A percentile compares a stretch with the other conserved stretches of the same genome.
phyloP scores from a whole-genome alignment of 768 basidiomycete genomes.

The Pleurotus sapidus region DNA sequence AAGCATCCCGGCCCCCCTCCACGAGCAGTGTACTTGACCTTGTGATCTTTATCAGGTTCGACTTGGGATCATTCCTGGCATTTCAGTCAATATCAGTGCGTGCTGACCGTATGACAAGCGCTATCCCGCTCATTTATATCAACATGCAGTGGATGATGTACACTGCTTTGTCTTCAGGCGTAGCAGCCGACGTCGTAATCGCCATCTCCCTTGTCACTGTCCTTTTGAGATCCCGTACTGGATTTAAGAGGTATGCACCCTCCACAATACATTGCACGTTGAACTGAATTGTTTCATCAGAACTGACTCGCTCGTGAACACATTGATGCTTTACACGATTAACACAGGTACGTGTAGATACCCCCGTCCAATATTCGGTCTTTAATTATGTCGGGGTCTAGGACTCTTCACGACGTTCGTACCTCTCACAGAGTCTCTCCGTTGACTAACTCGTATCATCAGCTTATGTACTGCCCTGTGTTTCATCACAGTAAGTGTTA shows the following conservation, averaged over 20 bases:
- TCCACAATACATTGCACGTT: background rate
- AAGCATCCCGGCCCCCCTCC: constrained; percentile 1
- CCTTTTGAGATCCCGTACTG: constrained; percentile 34
- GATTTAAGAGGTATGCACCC: constrained; percentile 26
- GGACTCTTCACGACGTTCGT: constrained; percentile 15
- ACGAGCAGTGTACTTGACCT: too few species aligned
- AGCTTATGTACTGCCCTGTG: constrained; percentile 15
- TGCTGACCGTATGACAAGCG: background rate
- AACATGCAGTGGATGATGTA: constrained; percentile 26
- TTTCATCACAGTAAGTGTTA: constrained; percentile 26
- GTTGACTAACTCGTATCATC: background rate
- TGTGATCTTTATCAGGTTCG: background rate
- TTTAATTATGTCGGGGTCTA: background rate
- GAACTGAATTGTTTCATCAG: background rate
- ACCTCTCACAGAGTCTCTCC: constrained; percentile 5
- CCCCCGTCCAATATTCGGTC: too few species aligned
- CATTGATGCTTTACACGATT: constrained; percentile 43
- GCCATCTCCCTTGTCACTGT: constrained; percentile 37
- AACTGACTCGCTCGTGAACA: constrained; percentile 40
- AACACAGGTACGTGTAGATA: constrained; percentile 28
- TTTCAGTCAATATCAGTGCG: background rate
- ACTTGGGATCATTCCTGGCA: background rate
- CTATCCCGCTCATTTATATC: background rate
- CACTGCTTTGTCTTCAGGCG: constrained; percentile 28
- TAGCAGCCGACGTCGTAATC: constrained; percentile 41